Percentiles rank a stretch among this genome's conserved stretches.
phyloP scores from a whole-genome alignment of 805 yeast genomes.

The Kurtzmaniella fragi region DNA sequence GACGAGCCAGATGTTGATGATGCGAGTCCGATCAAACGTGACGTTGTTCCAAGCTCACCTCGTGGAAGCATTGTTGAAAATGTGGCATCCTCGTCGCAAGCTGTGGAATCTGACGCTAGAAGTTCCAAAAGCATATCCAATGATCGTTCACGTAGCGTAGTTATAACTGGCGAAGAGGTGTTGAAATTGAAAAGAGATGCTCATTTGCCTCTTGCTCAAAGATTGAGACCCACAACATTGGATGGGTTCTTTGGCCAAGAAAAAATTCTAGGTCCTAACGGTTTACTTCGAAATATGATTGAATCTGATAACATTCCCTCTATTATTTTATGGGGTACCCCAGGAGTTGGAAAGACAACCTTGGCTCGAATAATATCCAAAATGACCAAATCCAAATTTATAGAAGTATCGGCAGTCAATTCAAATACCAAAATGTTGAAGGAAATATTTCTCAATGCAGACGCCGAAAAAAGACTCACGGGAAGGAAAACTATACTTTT shows the following conservation, averaged over 20 bases:
- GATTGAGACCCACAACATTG: conserved; percentile 32
- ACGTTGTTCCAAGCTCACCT: conserved; percentile 1
- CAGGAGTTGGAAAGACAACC: conserved; percentile 42
- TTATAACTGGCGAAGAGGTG: conserved; percentile 1
- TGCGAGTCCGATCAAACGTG: neutral
- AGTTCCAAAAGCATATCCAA: too few species aligned
- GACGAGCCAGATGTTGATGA: too few species aligned
- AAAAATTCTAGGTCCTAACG: conserved; percentile 32
- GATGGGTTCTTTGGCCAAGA: conserved; percentile 41
- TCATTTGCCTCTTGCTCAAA: conserved; percentile 33
- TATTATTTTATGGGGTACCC: conserved; percentile 40
- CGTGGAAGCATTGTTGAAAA: neutral
- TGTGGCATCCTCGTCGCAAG: neutral
- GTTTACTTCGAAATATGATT: conserved; percentile 30
- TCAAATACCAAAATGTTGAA: conserved; percentile 30
- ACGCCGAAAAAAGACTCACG: conserved; percentile 27
- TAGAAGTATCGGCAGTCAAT: conserved; percentile 38
- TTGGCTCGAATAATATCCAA: conserved; percentile 36
- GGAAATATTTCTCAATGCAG: conserved; percentile 33
- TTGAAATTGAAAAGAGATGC: conserved; percentile 15
- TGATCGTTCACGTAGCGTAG: too few species aligned
- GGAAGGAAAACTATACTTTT: conserved; percentile 39
- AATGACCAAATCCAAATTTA: conserved; percentile 24
- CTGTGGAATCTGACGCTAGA: too few species aligned
- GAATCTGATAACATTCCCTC: conserved; percentile 33